Base-by-base conservation (phyloP, 371 early-diverging fungal genomes). In the Mortierella sp. region DNA sequence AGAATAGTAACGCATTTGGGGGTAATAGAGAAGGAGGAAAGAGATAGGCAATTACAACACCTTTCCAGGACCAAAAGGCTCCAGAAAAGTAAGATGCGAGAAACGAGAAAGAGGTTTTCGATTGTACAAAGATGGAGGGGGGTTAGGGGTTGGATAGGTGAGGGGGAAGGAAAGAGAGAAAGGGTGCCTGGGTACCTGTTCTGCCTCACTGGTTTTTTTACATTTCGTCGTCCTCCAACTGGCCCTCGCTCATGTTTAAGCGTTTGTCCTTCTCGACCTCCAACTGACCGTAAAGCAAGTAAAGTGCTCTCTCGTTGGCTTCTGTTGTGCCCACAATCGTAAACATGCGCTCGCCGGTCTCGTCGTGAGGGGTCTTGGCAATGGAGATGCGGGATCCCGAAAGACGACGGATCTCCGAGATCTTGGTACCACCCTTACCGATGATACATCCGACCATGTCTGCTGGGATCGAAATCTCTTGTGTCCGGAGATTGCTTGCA, bases 391-490 rank as follows among this genome's bases (percentile, higher is more conserved):
- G 86, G 52, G 94, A 91, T 18, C 96, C 95, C 21, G 93, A 91
- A 26, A 89, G 76, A 45, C 89, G 86, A 58, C 97, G 91, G 61
- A 97, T 94, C 80, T 96, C 96, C 49, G 95, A 92, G 67, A 97
- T 96, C 76, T 92, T 92, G 34, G 87, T 79, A 18, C 97, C 97
- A 23, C 86, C 90, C 80, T 93, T 94, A 68, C 97, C 97, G 68
- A 97, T 97, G 64, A 97, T 92, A 68, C 94, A 93, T 27, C 97
- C 97, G 47, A 96, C 96, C 93, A 95, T 92, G 74, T 95, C 95
- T 59, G 87, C 87, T 8, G 97, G 95, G 61, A 96, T 94, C 50
- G 87, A 90, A 61, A 97, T 93, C 71, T 94, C 88, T 80, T 94
- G 94, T 28, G 91, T 90, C 42, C 72, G 60, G 13, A 66, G 54